These are phyloP conservation scores for Apiotrichum akiyoshidainum DNA, from an alignment of 1,284 basidiomycete genomes.

Conservation along the genomic window DNA sequence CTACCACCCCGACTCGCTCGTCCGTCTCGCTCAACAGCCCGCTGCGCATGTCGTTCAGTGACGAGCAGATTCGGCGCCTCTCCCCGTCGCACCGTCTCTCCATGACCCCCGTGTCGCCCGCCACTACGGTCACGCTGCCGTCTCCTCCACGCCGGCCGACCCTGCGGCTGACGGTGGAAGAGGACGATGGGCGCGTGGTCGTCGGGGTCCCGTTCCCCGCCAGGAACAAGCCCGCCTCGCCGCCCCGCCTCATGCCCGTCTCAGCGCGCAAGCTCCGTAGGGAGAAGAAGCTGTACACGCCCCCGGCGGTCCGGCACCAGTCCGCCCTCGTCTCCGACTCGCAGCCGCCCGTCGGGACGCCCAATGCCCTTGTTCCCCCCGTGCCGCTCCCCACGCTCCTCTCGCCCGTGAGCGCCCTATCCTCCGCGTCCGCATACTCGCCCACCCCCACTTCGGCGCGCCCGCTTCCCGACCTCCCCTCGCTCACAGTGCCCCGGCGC, in stretches of 20 bases:
- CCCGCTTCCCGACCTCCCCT: too few relatives aligned
- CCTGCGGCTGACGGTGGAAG: neutral
- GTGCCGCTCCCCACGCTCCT: neutral
- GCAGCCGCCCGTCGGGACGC: too few relatives aligned
- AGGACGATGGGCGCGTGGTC: neutral
- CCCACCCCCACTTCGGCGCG: neutral
- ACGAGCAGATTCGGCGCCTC: too few relatives aligned
- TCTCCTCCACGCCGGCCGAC: neutral
- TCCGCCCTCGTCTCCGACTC: too few relatives aligned
- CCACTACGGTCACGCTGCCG: neutral
- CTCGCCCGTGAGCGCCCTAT: neutral
- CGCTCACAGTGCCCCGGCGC: too few relatives aligned
- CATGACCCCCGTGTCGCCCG: too few relatives aligned
- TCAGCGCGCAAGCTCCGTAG: neutral
- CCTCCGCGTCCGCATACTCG: neutral
- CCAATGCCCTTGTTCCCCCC: neutral
- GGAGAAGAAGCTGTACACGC: neutral
- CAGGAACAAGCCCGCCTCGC: neutral
- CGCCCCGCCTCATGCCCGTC: neutral
- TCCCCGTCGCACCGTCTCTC: too few relatives aligned
- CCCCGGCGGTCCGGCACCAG: neutral
- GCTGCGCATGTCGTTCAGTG: neutral
- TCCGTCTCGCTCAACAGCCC: neutral
- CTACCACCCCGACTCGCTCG: neutral
- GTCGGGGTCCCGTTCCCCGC: neutral